phyloP scores from a whole-genome alignment of 169 alveolate species.

The Plasmodium coatneyi region DNA sequence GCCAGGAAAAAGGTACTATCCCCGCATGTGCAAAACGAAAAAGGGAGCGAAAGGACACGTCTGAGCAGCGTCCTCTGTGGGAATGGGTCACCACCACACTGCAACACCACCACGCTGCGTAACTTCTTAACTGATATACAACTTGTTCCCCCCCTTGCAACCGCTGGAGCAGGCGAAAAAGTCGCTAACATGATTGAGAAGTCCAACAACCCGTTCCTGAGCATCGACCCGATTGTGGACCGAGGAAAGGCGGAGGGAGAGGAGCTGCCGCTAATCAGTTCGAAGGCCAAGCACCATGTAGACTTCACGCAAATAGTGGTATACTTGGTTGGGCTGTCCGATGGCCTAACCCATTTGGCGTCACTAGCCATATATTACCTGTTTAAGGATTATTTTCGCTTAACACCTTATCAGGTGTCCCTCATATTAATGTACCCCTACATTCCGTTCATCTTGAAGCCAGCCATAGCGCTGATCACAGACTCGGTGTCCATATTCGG shows the following conservation, averaged over 20 bases:
- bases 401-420: slow-evolving; percentile 82
- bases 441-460: slow-evolving; percentile 90
- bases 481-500: slow-evolving; percentile 85
- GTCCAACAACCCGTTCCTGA: slow-evolving; percentile 52
- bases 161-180: not conserved
- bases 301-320: slow-evolving; percentile 77
- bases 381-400: slow-evolving; percentile 88
- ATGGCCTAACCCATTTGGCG: slow-evolving; percentile 91
- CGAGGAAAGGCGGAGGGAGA: slow-evolving; percentile 18
- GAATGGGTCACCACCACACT: not conserved
- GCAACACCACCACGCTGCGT: too few relatives aligned
- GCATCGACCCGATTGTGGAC: slow-evolving; percentile 70
- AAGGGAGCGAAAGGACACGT: not conserved
- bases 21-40: not conserved
- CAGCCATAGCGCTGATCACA: slow-evolving; percentile 84
- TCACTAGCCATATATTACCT: slow-evolving; percentile 89
- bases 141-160: not conserved
- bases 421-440: slow-evolving; percentile 88
- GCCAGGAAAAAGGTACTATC: not conserved
- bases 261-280: slow-evolving; percentile 24
- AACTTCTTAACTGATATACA: too few relatives aligned
- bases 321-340: slow-evolving; percentile 91
- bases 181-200: slow-evolving; percentile 44
- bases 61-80: not conserved
- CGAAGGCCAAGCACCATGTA: not conserved